These are phyloP conservation scores for Sarcodon sp. DNA, from an alignment of 768 basidiomycete genomes.

Conservation along the genomic window DNA sequence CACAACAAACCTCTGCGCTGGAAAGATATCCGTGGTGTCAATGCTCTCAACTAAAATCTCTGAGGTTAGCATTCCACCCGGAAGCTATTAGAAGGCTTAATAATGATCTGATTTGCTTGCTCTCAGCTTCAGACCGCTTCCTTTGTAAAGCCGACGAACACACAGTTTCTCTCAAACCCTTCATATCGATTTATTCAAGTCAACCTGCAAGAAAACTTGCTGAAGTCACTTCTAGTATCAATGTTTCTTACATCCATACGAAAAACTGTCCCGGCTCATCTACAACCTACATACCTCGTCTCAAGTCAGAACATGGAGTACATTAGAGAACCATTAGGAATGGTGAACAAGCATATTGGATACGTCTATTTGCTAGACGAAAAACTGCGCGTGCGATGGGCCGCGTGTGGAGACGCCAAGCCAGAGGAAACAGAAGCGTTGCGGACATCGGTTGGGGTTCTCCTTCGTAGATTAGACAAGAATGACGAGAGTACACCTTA, in stretches of 20 bases:
- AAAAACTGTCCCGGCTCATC: constrained; percentile 42
- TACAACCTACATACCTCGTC: constrained; percentile 65
- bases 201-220: constrained; percentile 88
- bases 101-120: not conserved
- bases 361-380: constrained; percentile 88
- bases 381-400: constrained; percentile 82
- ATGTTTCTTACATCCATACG: constrained; percentile 73
- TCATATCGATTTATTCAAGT: constrained; percentile 70
- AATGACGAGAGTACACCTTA: not conserved
- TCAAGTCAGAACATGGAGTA: constrained; percentile 82
- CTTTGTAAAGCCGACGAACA: constrained; percentile 47
- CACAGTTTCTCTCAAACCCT: constrained; percentile 37
- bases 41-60: constrained; percentile 83
- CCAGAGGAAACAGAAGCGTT: constrained; percentile 58
- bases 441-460: constrained; percentile 53
- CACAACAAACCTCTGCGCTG: constrained; percentile 67
- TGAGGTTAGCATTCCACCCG: constrained; percentile 38
- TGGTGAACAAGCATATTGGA: constrained; percentile 83
- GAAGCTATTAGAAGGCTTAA: too few species aligned
- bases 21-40: constrained; percentile 66
- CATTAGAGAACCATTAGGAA: constrained; percentile 70
- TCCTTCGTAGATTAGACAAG: constrained; percentile 45
- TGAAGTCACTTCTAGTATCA: constrained; percentile 84
- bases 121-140: constrained; percentile 65
- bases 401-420: constrained; percentile 77